Conservation (phyloP, 371 early-diverging fungal genomes). For the Cladochytrium tenue region DNA sequence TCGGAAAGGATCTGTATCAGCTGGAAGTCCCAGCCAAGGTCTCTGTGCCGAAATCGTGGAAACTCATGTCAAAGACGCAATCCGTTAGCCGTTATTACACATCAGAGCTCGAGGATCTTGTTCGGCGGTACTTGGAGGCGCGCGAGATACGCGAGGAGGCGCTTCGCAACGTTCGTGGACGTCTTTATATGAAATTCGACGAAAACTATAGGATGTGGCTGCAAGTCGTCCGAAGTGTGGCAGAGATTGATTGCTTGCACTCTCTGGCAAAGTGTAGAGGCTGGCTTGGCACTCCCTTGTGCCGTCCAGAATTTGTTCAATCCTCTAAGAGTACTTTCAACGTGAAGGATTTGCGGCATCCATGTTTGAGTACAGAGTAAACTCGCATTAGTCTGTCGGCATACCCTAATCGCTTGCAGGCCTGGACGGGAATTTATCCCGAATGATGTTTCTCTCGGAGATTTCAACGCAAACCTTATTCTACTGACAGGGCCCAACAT, state of each 20-base stretch:
- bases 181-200: slow-evolving; percentile 81
- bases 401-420: slow-evolving; percentile 7
- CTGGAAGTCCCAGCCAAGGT: slow-evolving; percentile 81
- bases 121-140: slow-evolving; percentile 77
- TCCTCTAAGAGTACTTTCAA: slow-evolving; percentile 62
- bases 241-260: slow-evolving; percentile 90
- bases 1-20: slow-evolving; percentile 95
- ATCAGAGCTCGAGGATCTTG: slow-evolving; percentile 62
- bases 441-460: slow-evolving; percentile 84
- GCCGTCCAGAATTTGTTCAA: slow-evolving; percentile 76
- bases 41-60: slow-evolving; percentile 80
- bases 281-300: slow-evolving; percentile 67
- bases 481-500: slow-evolving; percentile 97
- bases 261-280: slow-evolving; percentile 75
- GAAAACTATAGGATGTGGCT: slow-evolving; percentile 67
- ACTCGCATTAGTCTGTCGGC: not conserved
- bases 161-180: slow-evolving; percentile 65
- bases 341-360: slow-evolving; percentile 82
- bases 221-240: slow-evolving; percentile 69
- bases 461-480: slow-evolving; percentile 68
- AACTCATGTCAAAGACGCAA: slow-evolving; percentile 75
- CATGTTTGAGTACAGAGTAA: slow-evolving; percentile 63
- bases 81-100: slow-evolving; percentile 88
- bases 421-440: slow-evolving; percentile 81
- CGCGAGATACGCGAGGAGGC: slow-evolving; percentile 79